Percentiles rank a stretch among this genome's conserved stretches.
Conservation (phyloP, 2,329 filamentous ascomycete genomes). For the Periconia digitata region DNA sequence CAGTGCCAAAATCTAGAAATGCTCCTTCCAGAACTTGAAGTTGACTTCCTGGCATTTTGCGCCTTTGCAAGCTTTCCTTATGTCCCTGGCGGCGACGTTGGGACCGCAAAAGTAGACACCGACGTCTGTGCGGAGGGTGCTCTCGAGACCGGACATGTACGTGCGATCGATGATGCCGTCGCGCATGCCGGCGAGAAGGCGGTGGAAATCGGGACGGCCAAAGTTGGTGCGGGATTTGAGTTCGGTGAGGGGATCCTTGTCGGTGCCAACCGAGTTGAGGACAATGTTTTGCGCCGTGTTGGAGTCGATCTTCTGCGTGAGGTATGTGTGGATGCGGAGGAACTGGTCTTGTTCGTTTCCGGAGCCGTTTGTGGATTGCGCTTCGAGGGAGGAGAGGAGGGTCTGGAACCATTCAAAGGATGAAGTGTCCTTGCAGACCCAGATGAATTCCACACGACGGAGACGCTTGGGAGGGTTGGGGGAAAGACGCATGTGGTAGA, state of each 20-base stretch:
- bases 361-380: conserved; percentile 67
- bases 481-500: conserved; percentile 90
- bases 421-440: conserved; percentile 93
- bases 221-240: conserved; percentile 90
- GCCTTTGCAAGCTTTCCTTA: conserved; percentile 76
- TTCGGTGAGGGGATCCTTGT: conserved; percentile 88
- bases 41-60: conserved; percentile 76
- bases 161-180: conserved; percentile 82
- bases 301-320: conserved; percentile 88
- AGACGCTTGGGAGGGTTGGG: conserved; percentile 88
- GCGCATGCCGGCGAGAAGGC: conserved; percentile 80
- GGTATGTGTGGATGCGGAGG: conserved; percentile 95
- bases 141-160: conserved; percentile 81
- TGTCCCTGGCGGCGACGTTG: conserved; percentile 75
- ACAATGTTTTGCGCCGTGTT: conserved; percentile 97
- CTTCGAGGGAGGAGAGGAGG: conserved; percentile 84
- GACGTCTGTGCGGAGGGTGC: conserved; percentile 76
- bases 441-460: conserved; percentile 96
- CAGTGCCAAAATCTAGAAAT: conserved; percentile 51
- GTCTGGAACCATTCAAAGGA: conserved; percentile 99
- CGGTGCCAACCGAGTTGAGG: conserved; percentile 87
- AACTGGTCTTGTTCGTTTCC: conserved; percentile 71
- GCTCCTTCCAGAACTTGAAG: conserved; percentile 99
- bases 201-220: conserved; percentile 84
- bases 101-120: conserved; percentile 98